These are phyloP conservation scores for Vitis amurensis DNA, from an alignment of 164 flowering plant species.

Conservation along the genomic window DNA sequence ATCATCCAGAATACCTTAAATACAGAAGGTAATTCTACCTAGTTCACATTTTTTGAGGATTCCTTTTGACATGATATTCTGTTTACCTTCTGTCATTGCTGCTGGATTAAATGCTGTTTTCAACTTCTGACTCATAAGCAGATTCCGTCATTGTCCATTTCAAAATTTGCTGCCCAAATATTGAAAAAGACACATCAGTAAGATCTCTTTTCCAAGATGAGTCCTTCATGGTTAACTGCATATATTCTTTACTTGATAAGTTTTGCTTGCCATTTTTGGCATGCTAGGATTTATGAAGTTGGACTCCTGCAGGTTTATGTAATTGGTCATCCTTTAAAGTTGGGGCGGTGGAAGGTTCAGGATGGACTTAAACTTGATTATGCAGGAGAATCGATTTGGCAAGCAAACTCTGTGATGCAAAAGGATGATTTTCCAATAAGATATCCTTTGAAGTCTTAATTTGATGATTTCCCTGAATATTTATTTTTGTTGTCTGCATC, in stretches of 20 bases:
- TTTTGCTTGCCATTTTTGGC: neutral
- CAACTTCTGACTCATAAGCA: constrained; percentile 27
- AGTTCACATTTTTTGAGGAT: constrained; percentile 5
- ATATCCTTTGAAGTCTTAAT: constrained; percentile 63
- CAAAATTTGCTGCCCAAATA: constrained; percentile 79
- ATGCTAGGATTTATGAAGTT: constrained; percentile 4
- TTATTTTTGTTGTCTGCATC: neutral
- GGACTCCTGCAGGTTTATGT: constrained; percentile 61
- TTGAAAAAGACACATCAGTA: constrained; percentile 67
- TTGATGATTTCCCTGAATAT: constrained; percentile 1
- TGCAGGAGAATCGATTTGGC: constrained; percentile 80
- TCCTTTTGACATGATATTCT: neutral
- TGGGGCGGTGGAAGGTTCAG: constrained; percentile 82
- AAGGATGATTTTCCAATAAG: constrained; percentile 71
- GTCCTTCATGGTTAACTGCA: neutral
- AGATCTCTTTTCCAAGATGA: constrained; percentile 16
- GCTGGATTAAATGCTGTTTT: neutral
- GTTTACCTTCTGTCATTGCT: neutral
- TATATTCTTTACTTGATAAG: neutral
- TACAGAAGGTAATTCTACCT: constrained; percentile 41
- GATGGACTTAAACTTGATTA: constrained; percentile 71
- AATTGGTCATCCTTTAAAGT: constrained; percentile 56
- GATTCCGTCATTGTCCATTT: constrained; percentile 74
- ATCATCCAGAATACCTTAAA: constrained; percentile 35
- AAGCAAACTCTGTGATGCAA: constrained; percentile 57